These are phyloP conservation scores for Neopestalotiopsis rosae DNA, from an alignment of 2,329 filamentous ascomycete species.

Conservation along the genomic window DNA sequence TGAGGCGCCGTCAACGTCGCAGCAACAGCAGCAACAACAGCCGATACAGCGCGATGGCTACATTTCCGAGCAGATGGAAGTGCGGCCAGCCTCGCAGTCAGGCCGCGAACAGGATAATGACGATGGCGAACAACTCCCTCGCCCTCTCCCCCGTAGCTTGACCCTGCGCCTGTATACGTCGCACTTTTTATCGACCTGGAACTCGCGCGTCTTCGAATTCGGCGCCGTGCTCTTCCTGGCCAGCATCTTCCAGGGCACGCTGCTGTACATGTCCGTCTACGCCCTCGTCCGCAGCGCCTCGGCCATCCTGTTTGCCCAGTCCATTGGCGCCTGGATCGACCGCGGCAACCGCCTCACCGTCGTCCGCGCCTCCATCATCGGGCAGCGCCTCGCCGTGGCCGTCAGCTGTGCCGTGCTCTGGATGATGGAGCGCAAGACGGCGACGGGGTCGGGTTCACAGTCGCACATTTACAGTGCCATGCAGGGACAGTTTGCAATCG, in stretches of 20 bases:
- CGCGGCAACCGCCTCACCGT: constrained; percentile 52
- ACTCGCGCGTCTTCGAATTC: constrained; percentile 69
- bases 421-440: constrained; percentile 30
- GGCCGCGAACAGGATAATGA: not conserved
- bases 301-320: constrained; percentile 63
- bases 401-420: constrained; percentile 53
- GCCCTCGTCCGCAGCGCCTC: constrained; percentile 64
- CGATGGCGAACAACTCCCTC: not conserved
- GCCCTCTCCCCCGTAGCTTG: not conserved
- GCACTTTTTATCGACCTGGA: constrained; percentile 68
- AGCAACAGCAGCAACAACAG: not conserved
- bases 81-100: not conserved
- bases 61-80: not conserved
- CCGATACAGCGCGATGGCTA: not conserved
- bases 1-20: not conserved
- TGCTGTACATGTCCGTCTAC: constrained; percentile 73
- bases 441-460: not conserved
- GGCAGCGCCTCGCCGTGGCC: constrained; percentile 50
- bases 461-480: constrained; percentile 28
- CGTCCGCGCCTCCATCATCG: constrained; percentile 55
- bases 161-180: constrained; percentile 56
- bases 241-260: constrained; percentile 59
- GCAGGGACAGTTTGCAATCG: constrained; percentile 36
- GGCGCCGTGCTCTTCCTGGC: constrained; percentile 65
- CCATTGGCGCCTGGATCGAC: constrained; percentile 66